A percentile compares a stretch with the other conserved stretches of the same genome.
These are phyloP conservation scores for Thermothelomyces thermophilus DNA, from an alignment of 2,329 filamentous ascomycete species.

Conservation along the genomic window DNA sequence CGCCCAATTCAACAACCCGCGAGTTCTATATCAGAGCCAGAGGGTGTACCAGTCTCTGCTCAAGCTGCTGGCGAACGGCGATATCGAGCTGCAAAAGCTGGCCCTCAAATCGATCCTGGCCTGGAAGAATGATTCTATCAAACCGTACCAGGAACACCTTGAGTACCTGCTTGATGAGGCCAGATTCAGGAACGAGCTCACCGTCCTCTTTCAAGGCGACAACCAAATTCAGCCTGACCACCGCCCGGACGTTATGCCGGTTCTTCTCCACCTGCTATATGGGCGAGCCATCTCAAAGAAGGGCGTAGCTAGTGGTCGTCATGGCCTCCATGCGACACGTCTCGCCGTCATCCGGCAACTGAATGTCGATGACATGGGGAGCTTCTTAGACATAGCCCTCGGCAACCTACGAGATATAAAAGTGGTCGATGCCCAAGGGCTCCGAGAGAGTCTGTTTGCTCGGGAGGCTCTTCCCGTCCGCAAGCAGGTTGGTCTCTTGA, in stretches of 20 bases:
- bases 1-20: slow-evolving; percentile 78
- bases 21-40: slow-evolving; percentile 68
- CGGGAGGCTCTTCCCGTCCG: slow-evolving; percentile 58
- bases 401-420: slow-evolving; percentile 59
- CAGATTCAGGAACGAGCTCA: slow-evolving; percentile 88
- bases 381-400: slow-evolving; percentile 76
- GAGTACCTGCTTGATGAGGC: slow-evolving; percentile 84
- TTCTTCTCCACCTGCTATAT: slow-evolving; percentile 81
- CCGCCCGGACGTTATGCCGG: slow-evolving; percentile 67
- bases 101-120: slow-evolving; percentile 78
- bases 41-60: slow-evolving; percentile 73
- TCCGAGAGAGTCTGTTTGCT: slow-evolving; percentile 48
- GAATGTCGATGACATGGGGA: slow-evolving; percentile 63
- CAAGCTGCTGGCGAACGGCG: slow-evolving; percentile 74
- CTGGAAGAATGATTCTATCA: slow-evolving; percentile 77
- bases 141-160: slow-evolving; percentile 76
- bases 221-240: slow-evolving; percentile 69
- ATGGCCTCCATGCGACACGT: slow-evolving; percentile 74
- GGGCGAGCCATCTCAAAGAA: slow-evolving; percentile 81
- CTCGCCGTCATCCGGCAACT: slow-evolving; percentile 77
- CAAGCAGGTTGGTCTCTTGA: slow-evolving; percentile 85
- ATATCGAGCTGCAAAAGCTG: slow-evolving; percentile 79
- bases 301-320: slow-evolving; percentile 66
- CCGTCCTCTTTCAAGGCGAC: slow-evolving; percentile 73
- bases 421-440: slow-evolving; percentile 45